Evolutionary conservation across 1,284 basidiomycete genomes (phyloP), one percentile per base, ranked within the genome.

Genomic region (Ganoderma sp.): DNA sequence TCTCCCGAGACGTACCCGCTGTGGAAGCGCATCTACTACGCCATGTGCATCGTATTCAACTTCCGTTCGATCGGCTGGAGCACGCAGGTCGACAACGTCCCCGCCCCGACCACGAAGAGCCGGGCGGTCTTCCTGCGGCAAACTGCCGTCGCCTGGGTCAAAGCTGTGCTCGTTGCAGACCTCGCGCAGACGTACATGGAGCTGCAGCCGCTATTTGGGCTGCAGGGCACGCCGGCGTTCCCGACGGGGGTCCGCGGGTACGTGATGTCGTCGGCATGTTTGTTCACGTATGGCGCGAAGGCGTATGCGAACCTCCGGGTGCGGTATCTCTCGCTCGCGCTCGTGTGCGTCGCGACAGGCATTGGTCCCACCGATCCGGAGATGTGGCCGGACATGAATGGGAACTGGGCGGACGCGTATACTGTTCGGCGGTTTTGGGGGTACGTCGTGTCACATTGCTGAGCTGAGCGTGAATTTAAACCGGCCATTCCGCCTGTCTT

Each of bases 341-440:
- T 45, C 17, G 15, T n/a, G 6, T 45, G 43, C 43, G 43, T 45
- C 43, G 43, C 43, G 43, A 45, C 19, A 17, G 43, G 43, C 17
- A 17, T 45, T 17, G 43, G 43, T 17, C 19, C 19, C 19, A 17
- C 17, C 17, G 43, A 42, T 8, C 43, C 43, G 17, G 43, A 45
- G 43, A 45, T 45, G 19, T 82, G 80, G 79, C 81, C 80, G 2
- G 75, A 76, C 37, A 28, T 77, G 1, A 81, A 76, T 68, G 80
- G 82, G 15, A 56, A 32, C 28, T 79, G 76, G 77, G 69, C 68
- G 5, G 79, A 80, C 50, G 76, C 79, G 1, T 81, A 79, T 66
- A 81, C 80, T 5, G 66, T 82, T 3, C 74, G 80, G 28, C 74
- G 75, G 8, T 74, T 80, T 54, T 82, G 81, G 80, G 78, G 80